Evolutionary conservation across 495 filamentous ascomycete species (phyloP).

Genomic region (Bacidia gigantensis): DNA sequence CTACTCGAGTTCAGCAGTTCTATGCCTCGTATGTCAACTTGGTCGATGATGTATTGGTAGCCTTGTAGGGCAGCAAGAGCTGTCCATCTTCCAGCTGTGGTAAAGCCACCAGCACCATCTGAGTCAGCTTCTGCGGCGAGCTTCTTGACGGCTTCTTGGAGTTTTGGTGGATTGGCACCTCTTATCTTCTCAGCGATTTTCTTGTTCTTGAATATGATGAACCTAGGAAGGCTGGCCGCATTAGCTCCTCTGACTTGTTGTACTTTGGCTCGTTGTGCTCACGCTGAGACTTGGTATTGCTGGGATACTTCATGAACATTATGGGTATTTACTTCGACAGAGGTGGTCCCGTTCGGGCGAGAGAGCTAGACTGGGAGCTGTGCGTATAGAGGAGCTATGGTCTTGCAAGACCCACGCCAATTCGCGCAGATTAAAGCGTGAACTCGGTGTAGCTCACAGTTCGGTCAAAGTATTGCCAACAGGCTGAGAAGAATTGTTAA

Average conservation of each 20-base stretch:
- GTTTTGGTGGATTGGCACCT: slow-evolving; percentile 57
- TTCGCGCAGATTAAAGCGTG: slow-evolving; percentile 84
- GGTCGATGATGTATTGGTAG: slow-evolving; percentile 70
- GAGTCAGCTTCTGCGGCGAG: slow-evolving; percentile 56
- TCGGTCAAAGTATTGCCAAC: too few species aligned
- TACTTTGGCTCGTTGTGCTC: too few species aligned
- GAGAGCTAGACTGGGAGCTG: slow-evolving; percentile 60
- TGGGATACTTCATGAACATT: slow-evolving; percentile 57
- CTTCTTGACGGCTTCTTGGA: slow-evolving; percentile 56
- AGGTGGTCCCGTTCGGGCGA: slow-evolving; percentile 58
- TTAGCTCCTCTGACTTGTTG: too few species aligned
- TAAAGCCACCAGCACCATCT: slow-evolving; percentile 34
- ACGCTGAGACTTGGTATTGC: slow-evolving; percentile 58
- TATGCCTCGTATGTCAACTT: slow-evolving; percentile 63
- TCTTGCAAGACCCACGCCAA: slow-evolving; percentile 76
- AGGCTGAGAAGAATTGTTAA: too few species aligned
- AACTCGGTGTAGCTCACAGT: too few species aligned
- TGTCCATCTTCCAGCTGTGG: slow-evolving; percentile 43
- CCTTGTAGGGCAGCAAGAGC: slow-evolving; percentile 62
- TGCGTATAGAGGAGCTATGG: slow-evolving; percentile 73
- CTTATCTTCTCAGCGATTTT: slow-evolving; percentile 50
- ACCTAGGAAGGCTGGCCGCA: slow-evolving; percentile 55
- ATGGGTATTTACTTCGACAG: slow-evolving; percentile 78
- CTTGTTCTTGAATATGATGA: slow-evolving; percentile 76
- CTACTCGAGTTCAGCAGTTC: slow-evolving; percentile 79